Evolutionary conservation across 2,329 filamentous ascomycete species (phyloP).

Genomic region (Macrophomina phaseolina): DNA sequence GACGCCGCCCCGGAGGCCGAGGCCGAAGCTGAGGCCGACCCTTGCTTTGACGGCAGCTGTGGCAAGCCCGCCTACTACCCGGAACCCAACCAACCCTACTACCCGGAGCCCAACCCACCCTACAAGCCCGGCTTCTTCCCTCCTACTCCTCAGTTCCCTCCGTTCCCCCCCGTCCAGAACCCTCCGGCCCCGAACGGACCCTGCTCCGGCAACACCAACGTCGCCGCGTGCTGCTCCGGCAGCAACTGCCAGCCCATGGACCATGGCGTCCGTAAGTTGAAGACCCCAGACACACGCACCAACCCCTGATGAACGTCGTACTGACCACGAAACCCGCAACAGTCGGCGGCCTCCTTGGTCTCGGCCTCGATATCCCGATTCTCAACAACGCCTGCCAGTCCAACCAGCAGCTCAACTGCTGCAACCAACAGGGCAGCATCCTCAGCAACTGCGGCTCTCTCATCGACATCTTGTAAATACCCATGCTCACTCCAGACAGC

Average conservation of each 20-base stretch:
- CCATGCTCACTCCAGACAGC: not conserved
- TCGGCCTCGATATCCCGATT: not conserved
- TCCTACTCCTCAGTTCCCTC: too few relatives aligned
- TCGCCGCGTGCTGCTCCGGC: not conserved
- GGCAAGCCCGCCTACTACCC: not conserved
- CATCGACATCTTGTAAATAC: not conserved
- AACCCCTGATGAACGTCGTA: too few relatives aligned
- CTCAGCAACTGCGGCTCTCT: conserved; percentile 2
- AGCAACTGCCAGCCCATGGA: too few relatives aligned
- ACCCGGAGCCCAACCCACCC: not conserved
- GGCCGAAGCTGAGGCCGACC: not conserved
- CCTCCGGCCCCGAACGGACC: not conserved
- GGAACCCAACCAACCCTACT: not conserved
- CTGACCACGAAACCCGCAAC: not conserved
- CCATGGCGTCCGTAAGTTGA: too few relatives aligned
- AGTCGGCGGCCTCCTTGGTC: not conserved
- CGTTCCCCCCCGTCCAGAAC: not conserved
- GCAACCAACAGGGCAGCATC: not conserved
- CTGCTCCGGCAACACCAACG: conserved; percentile 6
- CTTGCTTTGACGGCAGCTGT: too few relatives aligned
- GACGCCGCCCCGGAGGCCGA: not conserved
- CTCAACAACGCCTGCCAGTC: not conserved
- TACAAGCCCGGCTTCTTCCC: too few relatives aligned
- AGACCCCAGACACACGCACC: too few relatives aligned
- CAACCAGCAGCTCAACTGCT: conserved; percentile 11